phyloP scores from a whole-genome alignment of 1,139 yeast genomes.

The Sugiyamaella grinbergsii region DNA sequence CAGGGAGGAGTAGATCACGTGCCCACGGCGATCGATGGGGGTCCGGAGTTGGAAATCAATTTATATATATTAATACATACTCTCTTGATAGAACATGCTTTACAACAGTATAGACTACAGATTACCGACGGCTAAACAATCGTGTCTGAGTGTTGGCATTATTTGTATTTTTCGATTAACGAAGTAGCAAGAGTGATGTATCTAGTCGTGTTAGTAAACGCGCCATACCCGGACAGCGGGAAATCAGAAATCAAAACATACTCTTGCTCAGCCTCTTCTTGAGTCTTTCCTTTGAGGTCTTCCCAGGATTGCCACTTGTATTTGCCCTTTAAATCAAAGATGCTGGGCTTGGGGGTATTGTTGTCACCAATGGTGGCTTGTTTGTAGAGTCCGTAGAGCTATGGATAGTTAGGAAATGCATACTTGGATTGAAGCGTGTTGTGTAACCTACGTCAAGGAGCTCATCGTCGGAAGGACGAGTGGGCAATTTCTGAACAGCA shows the following conservation, averaged over 20 bases:
- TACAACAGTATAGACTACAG: no score
- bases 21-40: no score
- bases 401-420: conserved; percentile 36
- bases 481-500: conserved; percentile 71
- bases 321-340: conserved; percentile 91
- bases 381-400: conserved; percentile 83
- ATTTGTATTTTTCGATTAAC: conserved; percentile 6
- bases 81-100: no score
- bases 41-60: no score
- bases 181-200: conserved; percentile 6
- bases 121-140: no score
- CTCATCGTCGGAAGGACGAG: conserved; percentile 85
- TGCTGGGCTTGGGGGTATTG: conserved; percentile 73
- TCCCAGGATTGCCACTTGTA: conserved; percentile 99
- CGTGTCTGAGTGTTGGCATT: no score
- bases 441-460: conserved; percentile 52
- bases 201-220: conserved; percentile 3
- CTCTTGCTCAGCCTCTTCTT: conserved; percentile 88
- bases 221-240: background rate
- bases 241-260: conserved; percentile 16
- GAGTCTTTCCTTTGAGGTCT: conserved; percentile 76
- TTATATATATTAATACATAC: no score
- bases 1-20: no score
- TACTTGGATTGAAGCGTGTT: conserved; percentile 39
- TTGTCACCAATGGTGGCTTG: conserved; percentile 98